phyloP scores from a whole-genome alignment of 169 alveolate genomes.

The Ichthyophthirius multifiliis region DNA sequence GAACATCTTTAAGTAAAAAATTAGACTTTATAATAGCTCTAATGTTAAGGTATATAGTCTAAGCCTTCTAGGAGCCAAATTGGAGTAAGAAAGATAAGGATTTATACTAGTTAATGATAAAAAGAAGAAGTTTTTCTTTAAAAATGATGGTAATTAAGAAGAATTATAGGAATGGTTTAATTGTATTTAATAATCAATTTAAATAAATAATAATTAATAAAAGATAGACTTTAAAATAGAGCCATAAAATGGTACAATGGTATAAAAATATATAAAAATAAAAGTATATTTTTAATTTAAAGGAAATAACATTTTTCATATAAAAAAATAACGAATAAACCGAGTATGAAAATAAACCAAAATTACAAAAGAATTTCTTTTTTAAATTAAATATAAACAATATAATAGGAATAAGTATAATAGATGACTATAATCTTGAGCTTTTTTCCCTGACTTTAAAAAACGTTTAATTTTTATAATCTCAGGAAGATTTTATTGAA shows the following conservation, averaged over 20 bases:
- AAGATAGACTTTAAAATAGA: neutral
- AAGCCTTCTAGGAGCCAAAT: neutral
- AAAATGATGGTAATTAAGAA: neutral
- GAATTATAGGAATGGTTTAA: neutral
- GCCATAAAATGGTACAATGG: conserved; percentile 5
- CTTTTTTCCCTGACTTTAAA: neutral
- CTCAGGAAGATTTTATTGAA: neutral
- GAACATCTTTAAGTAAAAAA: neutral
- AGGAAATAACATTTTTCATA: no score
- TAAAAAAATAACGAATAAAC: no score
- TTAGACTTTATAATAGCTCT: neutral
- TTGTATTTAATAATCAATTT: neutral
- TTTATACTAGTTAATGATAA: neutral
- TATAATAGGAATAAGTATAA: neutral
- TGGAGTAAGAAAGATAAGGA: neutral
- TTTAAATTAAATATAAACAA: neutral
- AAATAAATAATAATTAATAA: neutral
- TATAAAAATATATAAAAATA: neutral
- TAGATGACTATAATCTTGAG: neutral
- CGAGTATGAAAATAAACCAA: neutral
- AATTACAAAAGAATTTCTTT: neutral
- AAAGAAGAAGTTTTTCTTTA: neutral
- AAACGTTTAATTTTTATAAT: neutral
- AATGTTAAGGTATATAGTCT: neutral
- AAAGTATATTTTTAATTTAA: no score